Percentiles rank a stretch among this genome's conserved stretches.
phyloP scores from a whole-genome alignment of 2,329 filamentous ascomycete genomes.

The Colletotrichum cereale region DNA sequence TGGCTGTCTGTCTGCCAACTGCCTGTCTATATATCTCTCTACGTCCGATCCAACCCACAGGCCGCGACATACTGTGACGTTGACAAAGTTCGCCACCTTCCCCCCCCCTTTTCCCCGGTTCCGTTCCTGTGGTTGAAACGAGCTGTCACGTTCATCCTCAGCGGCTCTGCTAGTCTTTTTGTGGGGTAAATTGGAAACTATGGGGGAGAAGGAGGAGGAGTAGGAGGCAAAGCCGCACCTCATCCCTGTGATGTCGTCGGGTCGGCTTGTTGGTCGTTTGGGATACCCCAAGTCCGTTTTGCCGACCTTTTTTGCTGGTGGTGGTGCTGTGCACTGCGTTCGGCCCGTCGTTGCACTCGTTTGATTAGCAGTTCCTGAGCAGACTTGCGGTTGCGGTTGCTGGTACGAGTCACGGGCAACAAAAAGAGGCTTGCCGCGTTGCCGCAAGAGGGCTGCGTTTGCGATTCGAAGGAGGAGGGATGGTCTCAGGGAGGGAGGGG shows the following conservation, averaged over 20 bases:
- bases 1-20: too few species aligned
- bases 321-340: background rate
- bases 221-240: background rate
- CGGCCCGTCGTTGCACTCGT: background rate
- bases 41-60: background rate
- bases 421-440: background rate
- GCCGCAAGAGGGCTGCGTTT: background rate
- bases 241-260: conserved; percentile 12
- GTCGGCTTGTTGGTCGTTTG: conserved; percentile 3
- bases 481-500: too few species aligned
- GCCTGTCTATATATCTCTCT: too few species aligned
- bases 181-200: conserved; percentile 21
- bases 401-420: background rate
- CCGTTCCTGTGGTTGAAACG: conserved; percentile 15
- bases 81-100: background rate
- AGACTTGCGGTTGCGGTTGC: background rate
- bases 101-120: background rate
- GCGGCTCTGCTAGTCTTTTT: conserved; percentile 25
- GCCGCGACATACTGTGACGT: background rate
- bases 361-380: background rate
- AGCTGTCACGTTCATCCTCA: conserved; percentile 17
- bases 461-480: background rate
- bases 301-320: background rate
- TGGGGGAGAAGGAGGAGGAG: background rate
- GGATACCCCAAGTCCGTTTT: background rate